Base-by-base conservation (phyloP, 2,329 filamentous ascomycete genomes). In the Phialocephala subalpina region DNA sequence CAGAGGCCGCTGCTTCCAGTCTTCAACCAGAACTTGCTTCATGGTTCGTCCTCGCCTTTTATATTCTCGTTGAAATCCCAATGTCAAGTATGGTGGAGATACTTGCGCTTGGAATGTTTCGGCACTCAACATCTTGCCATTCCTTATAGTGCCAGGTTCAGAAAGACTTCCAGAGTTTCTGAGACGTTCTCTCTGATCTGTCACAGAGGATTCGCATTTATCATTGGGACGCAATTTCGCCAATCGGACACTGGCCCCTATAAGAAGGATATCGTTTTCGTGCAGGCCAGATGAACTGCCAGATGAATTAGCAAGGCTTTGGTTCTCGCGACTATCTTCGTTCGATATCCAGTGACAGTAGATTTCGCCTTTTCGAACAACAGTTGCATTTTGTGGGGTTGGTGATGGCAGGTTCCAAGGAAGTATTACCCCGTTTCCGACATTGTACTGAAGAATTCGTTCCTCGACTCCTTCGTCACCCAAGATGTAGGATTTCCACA, bases 271-370 rank as follows among this genome's bases (percentile, higher is more conserved):
- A 25, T 64, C 58, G n/a, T 53, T 62, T 38, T 53, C 36, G 22
- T 27, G 60, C 11, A 68, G 49, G 27, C 9, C 11, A 5, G 38
- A 47, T 35, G 58, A 53, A 22, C 45, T 33, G 8, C 9, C 11
- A 5, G 38, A 47, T 35, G 58, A 53, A 22, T 42, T 33, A 5
- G 49, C 29, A 29, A 52, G 18, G 25, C 22, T n/a, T 9, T 52
- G n/a, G 12, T 33, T 11, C 4, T 62, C 61, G 18, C 29, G n/a
- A 20, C 9, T n/a, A 20, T 57, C 53, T 45, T 45, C 52, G 16
- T 66, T 45, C 7, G 64, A 55, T 36, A 66, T 64, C 64, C 67
- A 68, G 25, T 68, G 64, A 40, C 64, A 68, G 47, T 66, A 60
- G 5, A 64, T 45, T 62, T 68, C 67, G 16, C 42, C 57, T 47